Evolutionary conservation across 2,329 filamentous ascomycete species (phyloP), one percentile per base, ranked within the genome.

Genomic region (Diaporthe ilicicola): DNA sequence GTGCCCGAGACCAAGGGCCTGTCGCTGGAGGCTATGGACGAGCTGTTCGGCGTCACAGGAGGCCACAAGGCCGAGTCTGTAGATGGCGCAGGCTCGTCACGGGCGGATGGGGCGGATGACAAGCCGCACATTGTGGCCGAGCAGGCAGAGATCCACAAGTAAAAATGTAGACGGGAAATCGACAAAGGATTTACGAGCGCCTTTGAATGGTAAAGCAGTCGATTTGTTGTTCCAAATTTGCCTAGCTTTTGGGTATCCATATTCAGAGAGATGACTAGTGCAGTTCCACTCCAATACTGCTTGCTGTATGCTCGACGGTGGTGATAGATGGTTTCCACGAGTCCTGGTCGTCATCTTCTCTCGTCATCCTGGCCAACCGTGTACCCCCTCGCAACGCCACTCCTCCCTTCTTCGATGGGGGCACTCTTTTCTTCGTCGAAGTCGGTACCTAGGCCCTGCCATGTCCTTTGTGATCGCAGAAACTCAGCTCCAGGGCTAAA

Each of bases 401-500:
- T 92, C 74, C 94, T 89, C 1, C 96, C 96, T 81, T 98, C 91
- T 78, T 97, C 94, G 70, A 99, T 88, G 22, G 89, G 79, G 1
- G 92, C 91, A 69, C 92, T 84, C n/a, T 84, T 82, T 67, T 89
- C 86, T 17, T 83, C 83, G 81, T 87, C 85, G 76, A 94, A 97
- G 79, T 99, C 96, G 73, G 90, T 97, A 0, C 96, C 96, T 29
- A 99, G 82, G 0, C 96, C 96, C 77, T 92, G 92, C 96, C 96
- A 99, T 4, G 94, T 97, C 70, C 96, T 85, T 76, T 95, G 89
- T 4, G 92, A 93, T 39, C 92, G 89, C 73, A 99, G 83, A 76
- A 89, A 98, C 79, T 98, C 94, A 0, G 96, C 96, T 0, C 94
- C 96, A 0, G 96, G 96, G 55, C 95, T 98, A n/a, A 92, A 86